phyloP scores from a whole-genome alignment of 345 rosid species.

The Salix viminalis region DNA sequence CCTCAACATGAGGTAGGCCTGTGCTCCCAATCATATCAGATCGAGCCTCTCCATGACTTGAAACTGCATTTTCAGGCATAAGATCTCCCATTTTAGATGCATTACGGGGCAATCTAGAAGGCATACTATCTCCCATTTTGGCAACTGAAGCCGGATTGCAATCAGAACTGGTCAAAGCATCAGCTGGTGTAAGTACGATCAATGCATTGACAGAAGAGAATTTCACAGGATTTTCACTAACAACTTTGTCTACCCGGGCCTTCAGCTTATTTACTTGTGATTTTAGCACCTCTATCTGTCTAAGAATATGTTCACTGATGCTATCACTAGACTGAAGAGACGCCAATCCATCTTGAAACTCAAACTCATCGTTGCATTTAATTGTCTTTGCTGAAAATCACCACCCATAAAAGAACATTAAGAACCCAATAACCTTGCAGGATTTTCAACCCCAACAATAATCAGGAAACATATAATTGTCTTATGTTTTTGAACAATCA shows the following conservation, averaged over 20 bases:
- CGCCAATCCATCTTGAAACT: constrained; percentile 37
- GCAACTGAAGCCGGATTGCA: constrained; percentile 33
- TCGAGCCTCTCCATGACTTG: constrained; percentile 34
- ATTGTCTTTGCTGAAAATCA: constrained; percentile 36
- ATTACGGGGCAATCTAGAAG: constrained; percentile 28
- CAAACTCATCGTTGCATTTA: constrained; percentile 33
- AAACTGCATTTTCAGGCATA: constrained; percentile 38
- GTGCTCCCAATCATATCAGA: constrained; percentile 33
- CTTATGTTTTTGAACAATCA: not conserved
- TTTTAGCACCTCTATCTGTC: constrained; percentile 51
- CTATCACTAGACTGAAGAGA: constrained; percentile 46
- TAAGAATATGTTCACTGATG: constrained; percentile 49
- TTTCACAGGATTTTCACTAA: constrained; percentile 52
- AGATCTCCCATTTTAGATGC: constrained; percentile 27
- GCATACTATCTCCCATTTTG: constrained; percentile 33
- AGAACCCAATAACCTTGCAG: not conserved
- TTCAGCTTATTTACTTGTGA: constrained; percentile 44
- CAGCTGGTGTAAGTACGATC: constrained; percentile 36
- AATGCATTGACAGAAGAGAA: constrained; percentile 43
- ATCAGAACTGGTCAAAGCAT: constrained; percentile 36
- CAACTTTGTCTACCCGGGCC: constrained; percentile 55
- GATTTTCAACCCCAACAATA: not conserved
- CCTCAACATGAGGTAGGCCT: constrained; percentile 20
- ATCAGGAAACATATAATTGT: not conserved
- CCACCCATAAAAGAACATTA: not conserved